Evolutionary conservation across 2,329 filamentous ascomycete genomes (phyloP), one percentile per base, ranked within the genome.

Genomic region (Aspergillus sp.): DNA sequence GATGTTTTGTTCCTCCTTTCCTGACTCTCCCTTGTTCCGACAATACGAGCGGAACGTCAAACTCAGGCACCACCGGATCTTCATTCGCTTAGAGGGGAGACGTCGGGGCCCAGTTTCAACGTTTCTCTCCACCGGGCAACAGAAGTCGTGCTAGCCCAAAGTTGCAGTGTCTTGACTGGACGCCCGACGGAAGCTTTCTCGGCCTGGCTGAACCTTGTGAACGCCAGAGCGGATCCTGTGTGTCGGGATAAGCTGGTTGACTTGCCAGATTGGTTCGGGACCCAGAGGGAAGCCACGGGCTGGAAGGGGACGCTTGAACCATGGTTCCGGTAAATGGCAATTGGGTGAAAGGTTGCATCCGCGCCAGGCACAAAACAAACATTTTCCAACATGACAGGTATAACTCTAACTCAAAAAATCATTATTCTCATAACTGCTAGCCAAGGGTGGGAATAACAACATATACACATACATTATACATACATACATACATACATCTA

Each of bases 61-160:
- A 41, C 44, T 54, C 64, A 66, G 64, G 64, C 57, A 64, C 62
- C 41, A 47, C 64, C 49, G 30, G 64, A 66, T 66, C 64, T 53
- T 61, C 62, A 66, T 66, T 66, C 64, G 64, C 64, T 57, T 59
- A 55, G 48, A 23, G 50, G 10, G 50, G 11, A 36, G 30, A 19
- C 38, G 39, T 53, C 42, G 25, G 30, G 61, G 57, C 58, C 61
- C 61, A 61, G 41, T 62, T 36, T 55, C 57, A 66, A 66, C 64
- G 64, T 64, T 36, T 39, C 52, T 61, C 62, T 49, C 64, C 62
- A 62, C 54, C 32, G 42, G 36, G n/a, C 52, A 36, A 30, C 13
- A 30, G 6, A 6, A 44, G 30, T 27, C 17, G 30, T 63, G 52
- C 52, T 54, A 54, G 52, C 52, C 52, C 52, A 15, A 19, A n/a